A percentile compares a stretch with the other conserved stretches of the same genome.
Evolutionary conservation across 2,329 filamentous ascomycete genomes (phyloP).

Genomic region (Plenodomus biglobosus): DNA sequence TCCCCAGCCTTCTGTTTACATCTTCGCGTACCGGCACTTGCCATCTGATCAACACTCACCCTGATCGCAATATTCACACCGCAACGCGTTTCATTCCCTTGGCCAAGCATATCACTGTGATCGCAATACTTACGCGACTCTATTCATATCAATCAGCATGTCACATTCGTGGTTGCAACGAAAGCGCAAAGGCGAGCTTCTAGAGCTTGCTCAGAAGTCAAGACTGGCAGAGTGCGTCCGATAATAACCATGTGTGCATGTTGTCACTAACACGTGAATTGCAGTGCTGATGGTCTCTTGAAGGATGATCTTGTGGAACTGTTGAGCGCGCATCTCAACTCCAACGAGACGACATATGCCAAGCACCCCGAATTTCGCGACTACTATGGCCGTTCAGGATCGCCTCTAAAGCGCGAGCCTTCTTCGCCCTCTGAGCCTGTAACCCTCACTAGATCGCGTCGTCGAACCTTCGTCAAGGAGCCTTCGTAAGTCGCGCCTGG

Average conservation of each 20-base stretch:
- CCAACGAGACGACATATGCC: conserved; percentile 66
- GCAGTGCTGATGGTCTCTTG: conserved; percentile 68
- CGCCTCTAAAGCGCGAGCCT: conserved; percentile 54
- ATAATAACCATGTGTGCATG: background rate
- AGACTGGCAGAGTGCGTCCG: conserved; percentile 70
- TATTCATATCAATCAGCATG: conserved; percentile 55
- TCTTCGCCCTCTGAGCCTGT: conserved; percentile 40
- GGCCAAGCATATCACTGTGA: conserved; percentile 23
- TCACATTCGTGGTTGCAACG: conserved; percentile 71
- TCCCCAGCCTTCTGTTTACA: conserved; percentile 30
- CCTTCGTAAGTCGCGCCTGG: conserved; percentile 29
- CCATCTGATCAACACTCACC: conserved; percentile 25
- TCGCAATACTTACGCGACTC: conserved; percentile 56
- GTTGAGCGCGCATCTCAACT: conserved; percentile 46
- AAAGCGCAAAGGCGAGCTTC: conserved; percentile 80
- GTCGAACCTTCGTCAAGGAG: conserved; percentile 39
- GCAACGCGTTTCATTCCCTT: conserved; percentile 19
- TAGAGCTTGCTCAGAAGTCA: conserved; percentile 70
- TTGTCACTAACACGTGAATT: conserved; percentile 16
- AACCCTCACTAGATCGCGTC: conserved; percentile 34
- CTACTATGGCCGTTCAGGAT: conserved; percentile 71
- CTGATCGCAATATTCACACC: conserved; percentile 16
- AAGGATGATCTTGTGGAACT: conserved; percentile 73
- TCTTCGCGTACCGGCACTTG: conserved; percentile 16
- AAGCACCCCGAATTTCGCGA: conserved; percentile 66